Conservation (phyloP, 371 early-diverging fungal genomes). For the Paraphysoderma sedebokerense region DNA sequence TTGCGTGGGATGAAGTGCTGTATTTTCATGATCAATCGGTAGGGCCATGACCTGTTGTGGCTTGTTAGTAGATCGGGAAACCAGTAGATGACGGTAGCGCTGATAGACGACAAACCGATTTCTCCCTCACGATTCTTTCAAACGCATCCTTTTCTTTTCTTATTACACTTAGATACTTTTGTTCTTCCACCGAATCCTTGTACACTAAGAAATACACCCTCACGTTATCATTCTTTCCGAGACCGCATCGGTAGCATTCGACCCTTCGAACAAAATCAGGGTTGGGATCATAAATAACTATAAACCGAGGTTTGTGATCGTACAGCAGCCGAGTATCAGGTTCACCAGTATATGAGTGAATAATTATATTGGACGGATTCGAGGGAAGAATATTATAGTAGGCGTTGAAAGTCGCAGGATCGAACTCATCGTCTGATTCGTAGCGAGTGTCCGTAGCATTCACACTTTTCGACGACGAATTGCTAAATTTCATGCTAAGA, state of each 20-base stretch:
- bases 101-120: conserved; percentile 59
- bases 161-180: conserved; percentile 65
- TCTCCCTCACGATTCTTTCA: conserved; percentile 79
- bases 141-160: conserved; percentile 85
- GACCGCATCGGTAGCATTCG: conserved; percentile 23
- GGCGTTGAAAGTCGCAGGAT: too few relatives aligned
- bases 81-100: not conserved
- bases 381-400: too few relatives aligned
- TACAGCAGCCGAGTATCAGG: too few relatives aligned
- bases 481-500: not conserved
- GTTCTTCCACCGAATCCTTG: conserved; percentile 89
- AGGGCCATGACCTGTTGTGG: conserved; percentile 41
- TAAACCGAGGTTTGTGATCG: conserved; percentile 52
- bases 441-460: too few relatives aligned
- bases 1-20: not conserved
- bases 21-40: conserved; percentile 26
- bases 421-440: too few relatives aligned
- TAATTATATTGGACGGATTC: too few relatives aligned
- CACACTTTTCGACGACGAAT: not conserved
- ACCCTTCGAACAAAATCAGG: conserved; percentile 69
- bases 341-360: conserved; percentile 44
- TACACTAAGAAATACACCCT: conserved; percentile 84
- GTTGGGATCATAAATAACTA: conserved; percentile 82
- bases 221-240: conserved; percentile 12
- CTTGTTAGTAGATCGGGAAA: not conserved